Conservation (phyloP, 306 rosid species). For the Myrica gale region DNA sequence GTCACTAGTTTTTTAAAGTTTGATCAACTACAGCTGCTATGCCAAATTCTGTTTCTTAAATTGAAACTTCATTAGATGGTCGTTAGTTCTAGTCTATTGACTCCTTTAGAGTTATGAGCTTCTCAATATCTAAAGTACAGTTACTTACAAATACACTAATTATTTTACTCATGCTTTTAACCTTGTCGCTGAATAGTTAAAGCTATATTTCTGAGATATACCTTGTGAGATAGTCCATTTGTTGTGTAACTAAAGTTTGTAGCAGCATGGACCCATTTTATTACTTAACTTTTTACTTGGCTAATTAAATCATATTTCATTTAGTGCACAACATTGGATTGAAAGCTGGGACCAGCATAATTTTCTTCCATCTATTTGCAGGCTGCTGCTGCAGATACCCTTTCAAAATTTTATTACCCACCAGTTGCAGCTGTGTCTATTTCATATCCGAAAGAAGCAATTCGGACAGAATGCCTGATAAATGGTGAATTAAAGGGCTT, state of each 20-base stretch:
- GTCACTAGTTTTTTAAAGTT: neutral
- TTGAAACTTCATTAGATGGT: neutral
- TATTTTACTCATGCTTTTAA: neutral
- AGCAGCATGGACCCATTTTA: slow-evolving; percentile 5
- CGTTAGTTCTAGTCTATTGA: neutral
- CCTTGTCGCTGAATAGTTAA: neutral
- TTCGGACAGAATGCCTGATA: slow-evolving; percentile 71
- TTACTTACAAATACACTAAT: neutral
- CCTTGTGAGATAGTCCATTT: slow-evolving; percentile 11
- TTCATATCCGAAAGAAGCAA: slow-evolving; percentile 96
- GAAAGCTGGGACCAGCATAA: slow-evolving; percentile 21
- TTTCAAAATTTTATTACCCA: slow-evolving; percentile 83
- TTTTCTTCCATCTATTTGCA: slow-evolving; percentile 37
- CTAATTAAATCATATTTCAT: neutral
- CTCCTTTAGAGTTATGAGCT: neutral
- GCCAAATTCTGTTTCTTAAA: neutral
- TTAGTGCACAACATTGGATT: slow-evolving; percentile 3
- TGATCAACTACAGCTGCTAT: neutral
- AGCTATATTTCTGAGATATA: slow-evolving; percentile 8
- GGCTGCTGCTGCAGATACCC: slow-evolving; percentile 84
- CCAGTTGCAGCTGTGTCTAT: slow-evolving; percentile 93
- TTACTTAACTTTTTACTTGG: slow-evolving; percentile 16
- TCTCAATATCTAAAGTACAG: neutral
- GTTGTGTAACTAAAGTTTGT: slow-evolving; percentile 10
- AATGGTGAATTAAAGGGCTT: slow-evolving; percentile 89